Conservation (phyloP, 305 asterid genomes). For the Ajuga reptans region DNA sequence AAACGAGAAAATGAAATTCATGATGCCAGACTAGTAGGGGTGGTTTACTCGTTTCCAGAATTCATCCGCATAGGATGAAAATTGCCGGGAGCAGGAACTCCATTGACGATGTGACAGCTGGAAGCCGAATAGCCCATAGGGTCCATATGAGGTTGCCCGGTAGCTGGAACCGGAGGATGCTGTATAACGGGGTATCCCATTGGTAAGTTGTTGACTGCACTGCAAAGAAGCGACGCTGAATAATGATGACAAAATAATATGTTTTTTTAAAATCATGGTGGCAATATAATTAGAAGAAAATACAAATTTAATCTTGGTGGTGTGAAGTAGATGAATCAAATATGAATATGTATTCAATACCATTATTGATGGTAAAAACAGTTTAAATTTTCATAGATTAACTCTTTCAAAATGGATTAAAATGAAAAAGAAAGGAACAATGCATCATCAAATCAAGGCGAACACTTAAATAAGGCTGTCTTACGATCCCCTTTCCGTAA, state of each 20-base stretch:
- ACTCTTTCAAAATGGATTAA: neutral
- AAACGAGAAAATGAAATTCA: slow-evolving; percentile 6
- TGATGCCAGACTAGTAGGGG: slow-evolving; percentile 16
- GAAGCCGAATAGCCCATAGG: slow-evolving; percentile 60
- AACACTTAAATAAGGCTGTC: no score
- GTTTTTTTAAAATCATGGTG: no score
- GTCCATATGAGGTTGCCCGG: slow-evolving; percentile 80
- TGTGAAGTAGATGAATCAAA: no score
- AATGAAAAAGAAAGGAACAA: neutral
- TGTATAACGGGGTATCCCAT: slow-evolving; percentile 90
- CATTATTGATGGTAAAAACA: neutral
- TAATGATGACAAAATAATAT: slow-evolving; percentile 30
- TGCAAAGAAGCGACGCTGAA: slow-evolving; percentile 45
- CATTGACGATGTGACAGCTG: slow-evolving; percentile 71
- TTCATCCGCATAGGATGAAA: slow-evolving; percentile 77
- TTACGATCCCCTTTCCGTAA: no score
- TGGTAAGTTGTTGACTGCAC: slow-evolving; percentile 97
- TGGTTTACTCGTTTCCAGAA: slow-evolving; percentile 70
- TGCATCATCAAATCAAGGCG: neutral
- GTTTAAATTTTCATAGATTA: neutral
- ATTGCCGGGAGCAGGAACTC: slow-evolving; percentile 82
- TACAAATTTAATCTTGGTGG: neutral
- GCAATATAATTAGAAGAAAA: no score
- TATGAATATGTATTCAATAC: no score
- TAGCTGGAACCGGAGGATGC: slow-evolving; percentile 55